Conservation (phyloP, 1,139 yeast species). For the Debaryomycetaceae sp. region DNA sequence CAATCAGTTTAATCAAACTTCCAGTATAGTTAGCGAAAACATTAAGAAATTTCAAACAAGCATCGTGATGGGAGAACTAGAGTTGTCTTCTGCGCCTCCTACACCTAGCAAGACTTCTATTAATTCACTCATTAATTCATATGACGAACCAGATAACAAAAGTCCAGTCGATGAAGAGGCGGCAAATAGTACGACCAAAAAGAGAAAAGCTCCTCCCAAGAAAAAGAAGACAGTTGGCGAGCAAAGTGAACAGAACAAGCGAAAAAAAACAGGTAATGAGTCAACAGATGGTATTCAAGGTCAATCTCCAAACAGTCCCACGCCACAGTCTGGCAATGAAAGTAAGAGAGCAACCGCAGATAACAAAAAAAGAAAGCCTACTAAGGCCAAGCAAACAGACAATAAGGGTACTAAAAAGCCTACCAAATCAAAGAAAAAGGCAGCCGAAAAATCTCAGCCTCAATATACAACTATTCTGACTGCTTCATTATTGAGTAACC, state of each 20-base stretch:
- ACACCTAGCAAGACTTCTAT: slow-evolving; percentile 30
- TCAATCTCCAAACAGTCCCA: not conserved
- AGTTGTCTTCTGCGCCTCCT: slow-evolving; percentile 1
- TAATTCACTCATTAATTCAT: slow-evolving; percentile 34
- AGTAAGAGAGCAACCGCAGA: slow-evolving; percentile 7
- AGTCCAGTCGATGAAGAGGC: slow-evolving; percentile 1
- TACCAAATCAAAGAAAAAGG: slow-evolving; percentile 1
- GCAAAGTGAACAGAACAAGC: slow-evolving; percentile 5
- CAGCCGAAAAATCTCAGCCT: not conserved
- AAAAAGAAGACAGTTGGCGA: slow-evolving; percentile 9
- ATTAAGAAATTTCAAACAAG: slow-evolving; percentile 32
- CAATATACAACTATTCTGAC: not conserved
- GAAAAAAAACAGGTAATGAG: slow-evolving; percentile 10
- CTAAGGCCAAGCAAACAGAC: slow-evolving; percentile 5
- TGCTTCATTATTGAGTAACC: not conserved
- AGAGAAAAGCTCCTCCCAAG: slow-evolving; percentile 8
- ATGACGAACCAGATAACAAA: slow-evolving; percentile 20
- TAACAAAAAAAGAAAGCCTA: slow-evolving; percentile 6
- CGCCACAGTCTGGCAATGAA: slow-evolving; percentile 5
- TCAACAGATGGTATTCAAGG: not conserved
- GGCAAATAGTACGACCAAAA: slow-evolving; percentile 5
- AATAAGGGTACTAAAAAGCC: slow-evolving; percentile 5
- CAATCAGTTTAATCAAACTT: not conserved
- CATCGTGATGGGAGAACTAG: slow-evolving; percentile 14
- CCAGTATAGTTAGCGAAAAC: slow-evolving; percentile 15